phyloP scores from a whole-genome alignment of 768 basidiomycete genomes.

The Mycena epipterygia region DNA sequence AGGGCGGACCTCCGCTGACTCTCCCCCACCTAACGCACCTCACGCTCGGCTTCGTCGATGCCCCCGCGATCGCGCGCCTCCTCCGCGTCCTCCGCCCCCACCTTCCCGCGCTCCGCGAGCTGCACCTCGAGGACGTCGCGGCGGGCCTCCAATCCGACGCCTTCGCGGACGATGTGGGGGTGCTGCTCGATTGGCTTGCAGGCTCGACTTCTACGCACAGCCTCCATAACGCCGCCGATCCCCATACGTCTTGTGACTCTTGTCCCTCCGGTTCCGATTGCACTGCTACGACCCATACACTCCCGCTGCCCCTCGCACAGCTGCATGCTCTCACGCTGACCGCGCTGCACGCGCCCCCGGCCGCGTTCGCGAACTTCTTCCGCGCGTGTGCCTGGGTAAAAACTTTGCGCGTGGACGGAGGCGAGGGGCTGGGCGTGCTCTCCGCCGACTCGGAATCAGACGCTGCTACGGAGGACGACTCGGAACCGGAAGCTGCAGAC shows the following conservation, averaged over 20 bases:
- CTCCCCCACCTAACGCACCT: slow-evolving; percentile 50
- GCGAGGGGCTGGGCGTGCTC: too few species aligned
- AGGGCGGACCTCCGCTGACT: slow-evolving; percentile 27
- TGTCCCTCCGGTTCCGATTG: neutral
- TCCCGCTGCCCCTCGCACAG: slow-evolving; percentile 41
- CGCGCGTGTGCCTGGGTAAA: slow-evolving; percentile 42
- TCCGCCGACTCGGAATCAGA: too few species aligned
- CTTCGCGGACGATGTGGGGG: slow-evolving; percentile 51
- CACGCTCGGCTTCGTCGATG: slow-evolving; percentile 60
- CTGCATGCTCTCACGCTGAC: slow-evolving; percentile 49
- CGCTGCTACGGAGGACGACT: slow-evolving; percentile 42
- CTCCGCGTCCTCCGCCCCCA: slow-evolving; percentile 51
- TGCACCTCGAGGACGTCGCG: slow-evolving; percentile 64
- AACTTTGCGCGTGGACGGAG: slow-evolving; percentile 41
- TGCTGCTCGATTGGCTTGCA: slow-evolving; percentile 52
- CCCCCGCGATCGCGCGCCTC: slow-evolving; percentile 54
- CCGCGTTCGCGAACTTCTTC: slow-evolving; percentile 44
- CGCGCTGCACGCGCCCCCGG: slow-evolving; percentile 40
- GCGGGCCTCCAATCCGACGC: slow-evolving; percentile 50
- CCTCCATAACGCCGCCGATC: neutral
- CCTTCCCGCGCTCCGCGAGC: slow-evolving; percentile 51
- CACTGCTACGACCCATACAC: slow-evolving; percentile 19
- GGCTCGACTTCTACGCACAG: neutral
- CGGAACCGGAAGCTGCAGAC: slow-evolving; percentile 19
- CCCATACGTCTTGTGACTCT: neutral